Base-by-base conservation (phyloP, 2,329 filamentous ascomycete species). In the Plectosphaerella cucumerina region DNA sequence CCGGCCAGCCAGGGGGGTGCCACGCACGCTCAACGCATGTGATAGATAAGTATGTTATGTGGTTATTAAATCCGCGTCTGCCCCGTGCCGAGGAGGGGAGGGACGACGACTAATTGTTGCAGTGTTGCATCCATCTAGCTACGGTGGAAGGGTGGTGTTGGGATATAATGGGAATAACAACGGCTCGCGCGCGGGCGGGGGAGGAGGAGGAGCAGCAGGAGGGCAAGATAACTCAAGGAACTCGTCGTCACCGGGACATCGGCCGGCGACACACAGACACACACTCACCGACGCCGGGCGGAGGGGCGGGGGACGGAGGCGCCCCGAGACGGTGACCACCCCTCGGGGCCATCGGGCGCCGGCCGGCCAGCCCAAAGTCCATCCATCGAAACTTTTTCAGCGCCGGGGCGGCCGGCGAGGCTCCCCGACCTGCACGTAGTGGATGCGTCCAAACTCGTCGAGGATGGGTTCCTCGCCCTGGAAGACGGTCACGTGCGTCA, bases 371-470 rank as follows among this genome's bases (percentile, higher is more conserved):
- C 10, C 35, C 35, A 10, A n/a, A 6, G 35, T 37, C 35, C 14
- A 18, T 37, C 35, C 35, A n/a, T 3, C 35, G 35, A 37, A 15
- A 14, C 15, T 34, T 34, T 34, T 8, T 17, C 35, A 18, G 6
- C 35, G 35, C 35, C 35, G 35, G 15, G 15, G 39, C 8, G 10
- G 39, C 39, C 39, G n/a, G 39, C n/a, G n/a, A 18, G 17, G 5
- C 12, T 31, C 26, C 26, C 26, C 26, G 26, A 31, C 26, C 26
- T 31, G 26, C 26, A 42, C 17, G 39, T 42, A 42, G 39, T 42
- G 39, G 23, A 50, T 22, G 10, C 43, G 39, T 5, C 48, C 48
- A 31, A 44, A 50, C 41, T 50, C 34, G 20, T 50, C 43, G 18
- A 41, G 26, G 22, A 35, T 18, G 10, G 34, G 26, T 21, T 33